These are phyloP conservation scores for Saccharomycopsis sp. DNA, from an alignment of 805 yeast genomes.

Conservation along the genomic window DNA sequence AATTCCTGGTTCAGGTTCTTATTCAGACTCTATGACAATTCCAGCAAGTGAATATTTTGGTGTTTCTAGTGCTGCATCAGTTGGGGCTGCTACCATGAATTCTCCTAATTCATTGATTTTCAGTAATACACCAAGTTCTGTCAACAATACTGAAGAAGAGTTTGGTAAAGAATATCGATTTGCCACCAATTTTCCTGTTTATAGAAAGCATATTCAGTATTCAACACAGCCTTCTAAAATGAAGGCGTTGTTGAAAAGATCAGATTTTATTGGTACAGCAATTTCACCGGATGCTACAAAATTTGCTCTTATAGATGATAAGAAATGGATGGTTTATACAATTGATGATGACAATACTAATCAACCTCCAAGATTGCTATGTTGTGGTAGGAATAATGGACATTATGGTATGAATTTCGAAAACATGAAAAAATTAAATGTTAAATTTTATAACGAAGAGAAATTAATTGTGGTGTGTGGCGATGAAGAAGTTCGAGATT, in stretches of 20 bases:
- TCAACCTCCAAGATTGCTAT: conserved; percentile 47
- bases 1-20: conserved; percentile 7
- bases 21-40: background rate
- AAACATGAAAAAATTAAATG: conserved; percentile 26
- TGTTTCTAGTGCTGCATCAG: background rate
- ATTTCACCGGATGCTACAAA: conserved; percentile 57
- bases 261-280: conserved; percentile 41
- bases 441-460: conserved; percentile 22
- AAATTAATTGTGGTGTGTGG: conserved; percentile 21
- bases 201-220: conserved; percentile 53
- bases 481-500: conserved; percentile 30
- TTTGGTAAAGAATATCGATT: conserved; percentile 52
- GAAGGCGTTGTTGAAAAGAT: conserved; percentile 17
- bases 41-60: background rate
- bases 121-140: conserved; percentile 8
- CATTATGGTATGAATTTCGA: conserved; percentile 54
- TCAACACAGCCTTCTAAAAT: conserved; percentile 41
- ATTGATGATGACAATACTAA: conserved; percentile 39
- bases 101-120: conserved; percentile 11
- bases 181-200: conserved; percentile 77
- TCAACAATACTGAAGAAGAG: conserved; percentile 4
- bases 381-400: conserved; percentile 64
- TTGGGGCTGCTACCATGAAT: background rate
- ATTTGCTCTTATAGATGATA: conserved; percentile 59
- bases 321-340: conserved; percentile 68